phyloP scores from a whole-genome alignment of 495 filamentous ascomycete genomes.

The Neurospora sp. region DNA sequence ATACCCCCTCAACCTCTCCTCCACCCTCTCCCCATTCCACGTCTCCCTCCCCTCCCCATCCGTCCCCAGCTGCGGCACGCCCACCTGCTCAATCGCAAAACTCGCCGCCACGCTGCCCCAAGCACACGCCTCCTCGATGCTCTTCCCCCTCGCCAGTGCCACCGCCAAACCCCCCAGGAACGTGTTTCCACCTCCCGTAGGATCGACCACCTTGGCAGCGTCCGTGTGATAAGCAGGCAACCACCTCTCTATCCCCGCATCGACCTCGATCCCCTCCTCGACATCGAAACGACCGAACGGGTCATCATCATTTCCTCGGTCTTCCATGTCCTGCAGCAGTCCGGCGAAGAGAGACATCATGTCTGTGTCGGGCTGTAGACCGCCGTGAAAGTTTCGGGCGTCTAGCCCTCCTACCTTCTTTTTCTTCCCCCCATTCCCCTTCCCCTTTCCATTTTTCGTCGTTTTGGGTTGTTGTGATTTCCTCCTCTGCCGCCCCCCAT shows the following conservation, averaged over 20 bases:
- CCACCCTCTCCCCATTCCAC: conserved; percentile 62
- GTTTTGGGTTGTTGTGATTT: background rate
- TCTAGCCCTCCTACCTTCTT: conserved; percentile 27
- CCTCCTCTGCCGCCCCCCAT: conserved; percentile 37
- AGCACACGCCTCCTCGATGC: conserved; percentile 57
- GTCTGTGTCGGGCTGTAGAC: conserved; percentile 40
- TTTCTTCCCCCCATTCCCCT: conserved; percentile 10
- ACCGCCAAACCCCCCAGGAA: conserved; percentile 81
- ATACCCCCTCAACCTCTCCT: conserved; percentile 45
- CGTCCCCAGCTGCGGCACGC: conserved; percentile 54
- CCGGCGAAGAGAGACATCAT: conserved; percentile 44
- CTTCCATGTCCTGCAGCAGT: conserved; percentile 40
- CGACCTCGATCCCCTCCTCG: conserved; percentile 15
- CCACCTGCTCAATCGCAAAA: conserved; percentile 90
- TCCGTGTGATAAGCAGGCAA: conserved; percentile 42
- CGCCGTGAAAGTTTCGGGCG: conserved; percentile 19
- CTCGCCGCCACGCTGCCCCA: conserved; percentile 82
- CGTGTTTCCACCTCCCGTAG: conserved; percentile 91
- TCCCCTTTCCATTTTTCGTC: background rate
- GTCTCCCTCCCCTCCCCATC: conserved; percentile 49
- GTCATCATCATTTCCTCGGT: conserved; percentile 25
- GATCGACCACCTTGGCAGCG: conserved; percentile 59
- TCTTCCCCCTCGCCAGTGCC: conserved; percentile 54
- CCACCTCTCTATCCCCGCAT: conserved; percentile 47
- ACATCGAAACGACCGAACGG: background rate